phyloP scores from a whole-genome alignment of 805 yeast genomes.

The Yarrowia deformans region DNA sequence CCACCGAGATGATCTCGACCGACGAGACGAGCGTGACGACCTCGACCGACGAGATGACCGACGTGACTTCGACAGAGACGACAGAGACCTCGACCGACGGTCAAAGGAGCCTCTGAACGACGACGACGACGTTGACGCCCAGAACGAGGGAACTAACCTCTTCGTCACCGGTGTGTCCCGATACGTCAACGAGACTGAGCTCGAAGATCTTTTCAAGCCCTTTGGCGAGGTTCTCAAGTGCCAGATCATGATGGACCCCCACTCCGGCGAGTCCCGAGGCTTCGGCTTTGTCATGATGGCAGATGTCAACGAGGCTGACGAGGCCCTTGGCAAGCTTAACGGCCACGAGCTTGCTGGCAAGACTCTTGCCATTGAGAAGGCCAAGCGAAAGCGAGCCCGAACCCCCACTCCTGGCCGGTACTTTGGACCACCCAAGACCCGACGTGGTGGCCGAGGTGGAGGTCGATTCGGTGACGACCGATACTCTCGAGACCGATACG shows the following conservation, averaged over 20 bases:
- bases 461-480: constrained; percentile 42
- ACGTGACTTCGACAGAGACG: constrained; percentile 37
- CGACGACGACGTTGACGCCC: constrained; percentile 46
- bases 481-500: constrained; percentile 43
- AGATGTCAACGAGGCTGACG: constrained; percentile 55
- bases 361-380: constrained; percentile 56
- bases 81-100: constrained; percentile 26
- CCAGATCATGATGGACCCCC: constrained; percentile 58
- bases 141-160: constrained; percentile 50
- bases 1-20: constrained; percentile 30
- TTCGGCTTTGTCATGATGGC: constrained; percentile 60
- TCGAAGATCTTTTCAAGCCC: constrained; percentile 47
- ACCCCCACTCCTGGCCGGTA: constrained; percentile 53
- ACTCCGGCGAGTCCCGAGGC: constrained; percentile 56
- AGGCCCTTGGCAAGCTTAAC: constrained; percentile 57
- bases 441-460: constrained; percentile 43
- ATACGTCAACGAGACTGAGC: constrained; percentile 46
- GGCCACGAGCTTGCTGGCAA: constrained; percentile 55
- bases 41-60: constrained; percentile 33
- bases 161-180: constrained; percentile 51
- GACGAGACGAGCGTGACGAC: constrained; percentile 48
- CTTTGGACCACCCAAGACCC: constrained; percentile 49
- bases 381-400: constrained; percentile 53
- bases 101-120: constrained; percentile 36
- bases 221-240: constrained; percentile 47